These are phyloP conservation scores for Termitomyces bulborhizus DNA, from an alignment of 768 basidiomycete genomes.

Conservation along the genomic window DNA sequence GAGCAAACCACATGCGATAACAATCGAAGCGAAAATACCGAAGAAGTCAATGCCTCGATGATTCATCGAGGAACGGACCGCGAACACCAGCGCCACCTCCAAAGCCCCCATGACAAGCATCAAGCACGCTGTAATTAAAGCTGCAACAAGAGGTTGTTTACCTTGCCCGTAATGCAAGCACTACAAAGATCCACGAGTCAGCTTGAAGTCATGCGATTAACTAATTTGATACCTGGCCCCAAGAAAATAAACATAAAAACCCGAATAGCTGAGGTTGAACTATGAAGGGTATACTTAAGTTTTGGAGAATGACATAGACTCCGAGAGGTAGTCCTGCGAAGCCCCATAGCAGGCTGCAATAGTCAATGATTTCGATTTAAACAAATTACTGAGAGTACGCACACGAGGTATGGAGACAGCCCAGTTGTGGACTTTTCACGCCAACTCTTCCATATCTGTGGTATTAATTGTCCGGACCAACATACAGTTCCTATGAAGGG, in stretches of 20 bases:
- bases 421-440: conserved; percentile 62
- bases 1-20: conserved; percentile 44
- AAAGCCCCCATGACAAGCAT: conserved; percentile 46
- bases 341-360: conserved; percentile 53
- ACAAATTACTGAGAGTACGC: conserved; percentile 12
- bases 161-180: conserved; percentile 59
- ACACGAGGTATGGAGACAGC: conserved; percentile 65
- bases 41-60: conserved; percentile 41
- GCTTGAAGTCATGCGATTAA: neutral
- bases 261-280: conserved; percentile 64
- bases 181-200: conserved; percentile 25
- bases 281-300: conserved; percentile 68
- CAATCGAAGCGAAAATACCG: conserved; percentile 53
- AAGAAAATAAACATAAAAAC: conserved; percentile 51
- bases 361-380: neutral
- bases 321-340: conserved; percentile 55
- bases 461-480: conserved; percentile 64
- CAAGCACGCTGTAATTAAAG: conserved; percentile 29
- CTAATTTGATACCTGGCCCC: conserved; percentile 50
- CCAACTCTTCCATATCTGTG: conserved; percentile 72
- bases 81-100: conserved; percentile 55
- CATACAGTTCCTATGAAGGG: conserved; percentile 46
- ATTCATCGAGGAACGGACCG: conserved; percentile 40
- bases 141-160: conserved; percentile 28
- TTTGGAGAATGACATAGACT: conserved; percentile 58